Evolutionary conservation across 2,329 filamentous ascomycete genomes (phyloP), one percentile per base, ranked within the genome.

Genomic region (Aotearoamyces nothofagi): DNA sequence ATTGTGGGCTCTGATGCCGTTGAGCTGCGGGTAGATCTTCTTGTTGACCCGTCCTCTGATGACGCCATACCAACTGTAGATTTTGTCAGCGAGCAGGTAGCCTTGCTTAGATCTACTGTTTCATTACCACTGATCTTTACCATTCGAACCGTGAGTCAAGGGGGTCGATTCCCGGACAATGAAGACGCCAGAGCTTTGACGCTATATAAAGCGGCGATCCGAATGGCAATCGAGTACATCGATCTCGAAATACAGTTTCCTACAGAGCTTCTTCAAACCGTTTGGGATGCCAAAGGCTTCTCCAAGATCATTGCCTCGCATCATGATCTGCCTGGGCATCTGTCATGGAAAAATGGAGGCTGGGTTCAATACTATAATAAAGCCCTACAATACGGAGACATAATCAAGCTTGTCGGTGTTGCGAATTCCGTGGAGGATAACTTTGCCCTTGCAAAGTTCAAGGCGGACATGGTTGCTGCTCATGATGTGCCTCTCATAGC

Each of bases 251-350:
- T 96, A 54, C 79, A 81, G 1, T 78, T 86, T 52, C 78, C 84
- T 0, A 72, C 82, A 28, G 59, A 73, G n/a, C 60, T 92, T 17
- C 63, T 94, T 16, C 67, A 76, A 25, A 59, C 67, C 9, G 63
- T 93, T 4, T 63, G 69, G 0, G 69, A 76, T 31, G 53, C 53
- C 5, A 69, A 81, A 50, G 75, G 77, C 3, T 64, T 68, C 39
- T 83, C 82, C 1, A 78, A 74, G 36, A 80, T 98, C 46, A 92
- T 98, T 43, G 84, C 87, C 6, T 98, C 90, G 1, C 87, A 98
- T 50, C 90, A 98, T 50, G 90, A 98, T 49, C 81, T 84, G 0
- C 57, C 67, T 32, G 78, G 78, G 6, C 61, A 64, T 13, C 60
- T 96, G 11, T 87, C 81, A 2, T 98, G 90, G 90, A 74, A 65